Evolutionary conservation across 2,329 filamentous ascomycete genomes (phyloP), one percentile per base, ranked within the genome.

Genomic region (Shiraia bambusicola): DNA sequence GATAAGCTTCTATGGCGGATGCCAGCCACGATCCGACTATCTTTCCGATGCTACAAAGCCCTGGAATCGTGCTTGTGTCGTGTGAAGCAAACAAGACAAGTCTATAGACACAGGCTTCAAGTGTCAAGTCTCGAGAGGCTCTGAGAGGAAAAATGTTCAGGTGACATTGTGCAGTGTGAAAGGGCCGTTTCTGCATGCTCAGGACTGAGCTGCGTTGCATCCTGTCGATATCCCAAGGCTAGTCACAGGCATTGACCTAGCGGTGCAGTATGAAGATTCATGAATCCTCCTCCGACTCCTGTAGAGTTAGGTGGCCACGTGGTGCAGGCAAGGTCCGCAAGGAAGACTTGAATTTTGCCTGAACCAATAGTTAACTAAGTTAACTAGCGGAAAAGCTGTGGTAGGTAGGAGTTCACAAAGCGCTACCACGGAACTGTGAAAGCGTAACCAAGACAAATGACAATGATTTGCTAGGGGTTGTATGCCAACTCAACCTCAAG

Each of bases 381-480:
- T 28, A 15, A 35, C 32, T n/a, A n/a, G n/a, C n/a, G 40, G 32
- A 37, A 26, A 47, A 25, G 27, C 33, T 53, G 50, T 56, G 38
- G 52, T 54, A n/a, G n/a, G n/a, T 40, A 33, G 26, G 37, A 37
- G 16, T 39, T n/a, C 34, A 42, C 47, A 50, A 45, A 33, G 34
- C 49, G 49, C 52, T 55, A 56, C 45, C 40, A 28, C 35, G 34
- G 42, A 31, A 34, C 40, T 49, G 54, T 50, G 54, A 50, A 41
- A 45, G 47, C 49, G 38, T 36, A 35, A 28, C 35, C 28, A 34
- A 40, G 42, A 42, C 35, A 48, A 52, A 60, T 57, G 42, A 53
- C 58, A 45, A 28, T 63, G 56, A 65, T 65, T 63, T 48, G 59
- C 42, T 31, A n/a, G 45, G 32, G 5, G 22, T 27, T 11, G 34